phyloP scores from a whole-genome alignment of 2,329 filamentous ascomycete genomes.

The Neopestalotiopsis clavispora region DNA sequence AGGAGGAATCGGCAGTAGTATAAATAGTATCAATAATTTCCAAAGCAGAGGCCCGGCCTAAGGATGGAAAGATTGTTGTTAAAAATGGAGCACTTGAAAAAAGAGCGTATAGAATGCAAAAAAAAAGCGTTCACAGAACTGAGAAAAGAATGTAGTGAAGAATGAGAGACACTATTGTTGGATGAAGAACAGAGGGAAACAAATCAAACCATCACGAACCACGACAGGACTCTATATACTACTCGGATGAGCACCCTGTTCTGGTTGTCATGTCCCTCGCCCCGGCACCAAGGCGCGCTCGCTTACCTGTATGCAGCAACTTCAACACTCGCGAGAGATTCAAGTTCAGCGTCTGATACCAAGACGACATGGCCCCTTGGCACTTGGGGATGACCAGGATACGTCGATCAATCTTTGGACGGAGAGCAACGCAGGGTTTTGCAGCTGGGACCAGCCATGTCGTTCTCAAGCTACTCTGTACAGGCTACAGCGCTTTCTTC shows the following conservation, averaged over 20 bases:
- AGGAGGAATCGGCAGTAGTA: neutral
- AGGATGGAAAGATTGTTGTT: slow-evolving; percentile 25
- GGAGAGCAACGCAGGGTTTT: slow-evolving; percentile 7
- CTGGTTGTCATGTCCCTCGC: neutral
- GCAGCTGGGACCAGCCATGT: neutral
- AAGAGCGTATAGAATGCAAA: slow-evolving; percentile 31
- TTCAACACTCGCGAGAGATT: slow-evolving; percentile 24
- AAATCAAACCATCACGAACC: neutral
- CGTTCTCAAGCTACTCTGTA: neutral
- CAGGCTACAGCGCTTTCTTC: slow-evolving; percentile 1
- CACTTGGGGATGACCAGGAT: slow-evolving; percentile 23
- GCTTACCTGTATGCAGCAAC: neutral
- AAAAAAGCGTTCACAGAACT: slow-evolving; percentile 38
- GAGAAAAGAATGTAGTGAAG: slow-evolving; percentile 33
- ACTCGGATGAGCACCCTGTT: neutral
- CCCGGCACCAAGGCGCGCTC: slow-evolving; percentile 1
- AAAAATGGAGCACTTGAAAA: slow-evolving; percentile 20
- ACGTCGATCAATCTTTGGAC: slow-evolving; percentile 29
- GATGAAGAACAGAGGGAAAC: slow-evolving; percentile 27
- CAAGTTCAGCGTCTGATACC: slow-evolving; percentile 30
- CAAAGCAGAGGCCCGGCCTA: slow-evolving; percentile 34
- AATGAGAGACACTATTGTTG: slow-evolving; percentile 33
- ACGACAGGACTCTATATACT: slow-evolving; percentile 16
- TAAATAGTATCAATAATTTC: slow-evolving; percentile 12
- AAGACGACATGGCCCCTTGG: slow-evolving; percentile 24